Conservation (phyloP, 768 basidiomycete genomes). For the Pleurotus djamor region DNA sequence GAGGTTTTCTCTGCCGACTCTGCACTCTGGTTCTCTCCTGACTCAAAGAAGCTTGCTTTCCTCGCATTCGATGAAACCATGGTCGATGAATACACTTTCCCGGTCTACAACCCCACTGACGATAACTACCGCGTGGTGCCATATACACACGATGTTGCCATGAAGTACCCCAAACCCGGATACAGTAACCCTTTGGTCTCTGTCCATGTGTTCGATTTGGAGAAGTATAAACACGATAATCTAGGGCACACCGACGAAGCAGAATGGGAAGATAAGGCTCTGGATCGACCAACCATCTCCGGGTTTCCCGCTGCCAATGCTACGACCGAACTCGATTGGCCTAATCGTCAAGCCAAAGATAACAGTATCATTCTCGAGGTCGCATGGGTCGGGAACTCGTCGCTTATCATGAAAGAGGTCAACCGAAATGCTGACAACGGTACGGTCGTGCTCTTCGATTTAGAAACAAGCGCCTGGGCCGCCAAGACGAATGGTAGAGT, state of each 20-base stretch:
- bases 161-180: conserved; percentile 88
- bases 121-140: conserved; percentile 71
- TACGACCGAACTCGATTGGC: conserved; percentile 68
- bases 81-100: conserved; percentile 85
- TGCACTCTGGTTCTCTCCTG: conserved; percentile 92
- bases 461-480: conserved; percentile 22
- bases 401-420: conserved; percentile 82
- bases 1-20: conserved; percentile 75
- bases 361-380: conserved; percentile 82
- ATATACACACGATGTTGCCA: conserved; percentile 71
- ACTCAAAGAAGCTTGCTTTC: conserved; percentile 75
- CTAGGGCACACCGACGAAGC: conserved; percentile 15
- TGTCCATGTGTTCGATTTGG: conserved; percentile 81
- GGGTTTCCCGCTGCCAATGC: conserved; percentile 33
- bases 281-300: conserved; percentile 5
- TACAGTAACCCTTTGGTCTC: conserved; percentile 86
- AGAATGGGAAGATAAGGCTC: not conserved
- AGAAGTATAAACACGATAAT: conserved; percentile 39
- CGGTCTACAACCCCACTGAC: conserved; percentile 86
- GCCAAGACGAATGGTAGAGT: conserved; percentile 43
- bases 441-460: conserved; percentile 75
- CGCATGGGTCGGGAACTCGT: conserved; percentile 78
- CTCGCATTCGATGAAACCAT: conserved; percentile 84
- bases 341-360: conserved; percentile 46
- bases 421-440: conserved; percentile 83